A percentile compares a stretch with the other conserved stretches of the same genome.
phyloP scores from a whole-genome alignment of 2,329 filamentous ascomycete genomes.

The Neoscytalidium dimidiatum region DNA sequence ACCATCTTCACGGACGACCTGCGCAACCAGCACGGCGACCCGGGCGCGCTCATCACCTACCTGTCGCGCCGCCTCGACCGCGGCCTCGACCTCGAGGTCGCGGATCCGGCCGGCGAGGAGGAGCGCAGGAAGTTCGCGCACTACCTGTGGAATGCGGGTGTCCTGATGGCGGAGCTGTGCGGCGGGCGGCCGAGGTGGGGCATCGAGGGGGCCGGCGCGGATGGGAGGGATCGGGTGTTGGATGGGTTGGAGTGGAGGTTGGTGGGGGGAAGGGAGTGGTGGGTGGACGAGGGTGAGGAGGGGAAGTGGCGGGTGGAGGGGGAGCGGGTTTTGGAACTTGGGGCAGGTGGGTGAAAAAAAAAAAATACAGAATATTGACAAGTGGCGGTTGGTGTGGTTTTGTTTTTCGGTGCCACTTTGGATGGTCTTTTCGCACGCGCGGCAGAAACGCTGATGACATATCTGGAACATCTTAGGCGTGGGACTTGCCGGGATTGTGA shows the following conservation, averaged over 20 bases:
- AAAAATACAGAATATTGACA: constrained; percentile 30
- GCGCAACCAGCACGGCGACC: constrained; percentile 64
- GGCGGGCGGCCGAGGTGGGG: constrained; percentile 29
- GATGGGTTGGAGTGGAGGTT: constrained; percentile 15
- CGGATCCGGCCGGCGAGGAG: constrained; percentile 52
- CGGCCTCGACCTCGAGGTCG: constrained; percentile 42
- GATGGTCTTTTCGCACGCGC: constrained; percentile 5
- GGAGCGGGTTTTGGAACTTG: constrained; percentile 63
- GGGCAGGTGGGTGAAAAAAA: constrained; percentile 59
- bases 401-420: constrained; percentile 47
- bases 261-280: constrained; percentile 29
- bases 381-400: constrained; percentile 18
- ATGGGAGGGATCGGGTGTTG: constrained; percentile 23
- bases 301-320: constrained; percentile 50
- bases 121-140: constrained; percentile 67
- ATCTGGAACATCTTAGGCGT: constrained; percentile 36
- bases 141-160: constrained; percentile 70
- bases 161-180: constrained; percentile 49
- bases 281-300: constrained; percentile 35
- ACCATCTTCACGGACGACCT: constrained; percentile 70
- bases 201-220: constrained; percentile 21
- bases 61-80: constrained; percentile 24
- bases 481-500: constrained; percentile 50
- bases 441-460: constrained; percentile 22
- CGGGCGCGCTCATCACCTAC: constrained; percentile 61